Evolutionary conservation across 1,284 basidiomycete genomes (phyloP), one percentile per base, ranked within the genome.

Genomic region (Ceratobasidium papillatum): DNA sequence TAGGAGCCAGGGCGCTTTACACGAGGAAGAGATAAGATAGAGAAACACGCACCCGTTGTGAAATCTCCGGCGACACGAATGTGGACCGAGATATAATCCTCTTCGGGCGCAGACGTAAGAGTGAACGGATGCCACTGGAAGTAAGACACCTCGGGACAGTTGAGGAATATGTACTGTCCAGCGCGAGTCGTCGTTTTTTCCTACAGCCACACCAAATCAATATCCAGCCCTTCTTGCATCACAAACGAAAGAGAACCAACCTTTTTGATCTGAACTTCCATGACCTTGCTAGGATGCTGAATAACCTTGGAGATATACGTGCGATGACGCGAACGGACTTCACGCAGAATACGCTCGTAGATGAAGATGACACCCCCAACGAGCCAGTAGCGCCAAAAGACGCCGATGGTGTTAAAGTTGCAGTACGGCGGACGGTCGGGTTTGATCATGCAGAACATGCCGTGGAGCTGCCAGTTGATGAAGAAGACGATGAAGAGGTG

Each of bases 61-160:
- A 94, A 97, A 82, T 96, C 93, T 38, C 95, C 95, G 25, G 87
- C 91, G 58, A 93, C 87, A 80, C 94, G 92, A 79, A 97, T 91
- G 81, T 97, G 95, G 19, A 96, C 88, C 0, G 93, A 94, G 78
- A 96, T 89, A 81, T 95, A 96, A 79, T 95, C 94, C 81, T 95
- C 94, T 81, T 95, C 94, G 0, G 94, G 94, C 0, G 94, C 94
- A 78, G 90, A 91, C 30, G 93, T 96, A 77, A 96, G 88, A 19
- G 94, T 96, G 86, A 96, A 96, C 27, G 94, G 94, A 81, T 96
- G 94, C 92, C 94, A 97, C 80, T 96, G 94, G 87, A 92, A 96
- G 85, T 94, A 95, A 11, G 92, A 94, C 47, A 96, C 85, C 81
- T 94, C 93, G 7, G 95, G 95, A 83, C 93, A 93, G 76, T 84